Evolutionary conservation across 2,329 filamentous ascomycete species (phyloP).

Genomic region (Zymoseptoria crescenta): DNA sequence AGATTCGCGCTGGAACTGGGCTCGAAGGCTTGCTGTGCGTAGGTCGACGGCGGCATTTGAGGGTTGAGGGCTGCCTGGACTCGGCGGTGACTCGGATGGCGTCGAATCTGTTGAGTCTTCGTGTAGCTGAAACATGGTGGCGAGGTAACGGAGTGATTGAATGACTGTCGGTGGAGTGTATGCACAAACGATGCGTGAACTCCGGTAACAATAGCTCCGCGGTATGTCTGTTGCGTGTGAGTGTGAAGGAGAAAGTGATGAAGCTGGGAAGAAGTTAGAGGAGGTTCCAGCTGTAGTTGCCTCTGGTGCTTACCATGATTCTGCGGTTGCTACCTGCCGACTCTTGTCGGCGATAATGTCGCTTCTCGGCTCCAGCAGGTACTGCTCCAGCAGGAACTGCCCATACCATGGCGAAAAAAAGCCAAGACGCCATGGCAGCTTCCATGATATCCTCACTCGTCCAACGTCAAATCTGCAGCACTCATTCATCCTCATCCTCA

Average conservation of each 20-base stretch:
- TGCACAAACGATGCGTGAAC: background rate
- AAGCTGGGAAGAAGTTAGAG: background rate
- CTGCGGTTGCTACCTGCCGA: background rate
- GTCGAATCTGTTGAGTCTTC: background rate
- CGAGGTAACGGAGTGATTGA: background rate
- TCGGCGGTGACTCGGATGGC: background rate
- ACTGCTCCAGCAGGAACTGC: too few relatives aligned
- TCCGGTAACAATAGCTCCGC: background rate
- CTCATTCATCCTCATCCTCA: slow-evolving; percentile 17
- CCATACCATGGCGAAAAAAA: too few relatives aligned
- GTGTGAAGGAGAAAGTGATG: background rate
- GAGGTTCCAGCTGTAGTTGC: background rate
- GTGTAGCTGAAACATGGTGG: background rate
- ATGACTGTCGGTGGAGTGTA: background rate
- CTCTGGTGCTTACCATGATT: background rate
- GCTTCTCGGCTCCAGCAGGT: background rate
- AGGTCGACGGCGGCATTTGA: background rate
- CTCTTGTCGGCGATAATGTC: background rate
- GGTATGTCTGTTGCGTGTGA: background rate
- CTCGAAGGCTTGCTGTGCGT: background rate
- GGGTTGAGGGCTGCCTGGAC: background rate
- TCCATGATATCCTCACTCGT: too few relatives aligned
- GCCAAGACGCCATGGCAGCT: background rate
- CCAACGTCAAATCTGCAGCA: too few relatives aligned
- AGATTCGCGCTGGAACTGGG: background rate